Conservation (phyloP, 345 rosid genomes). For the Rhizophora mangle region DNA sequence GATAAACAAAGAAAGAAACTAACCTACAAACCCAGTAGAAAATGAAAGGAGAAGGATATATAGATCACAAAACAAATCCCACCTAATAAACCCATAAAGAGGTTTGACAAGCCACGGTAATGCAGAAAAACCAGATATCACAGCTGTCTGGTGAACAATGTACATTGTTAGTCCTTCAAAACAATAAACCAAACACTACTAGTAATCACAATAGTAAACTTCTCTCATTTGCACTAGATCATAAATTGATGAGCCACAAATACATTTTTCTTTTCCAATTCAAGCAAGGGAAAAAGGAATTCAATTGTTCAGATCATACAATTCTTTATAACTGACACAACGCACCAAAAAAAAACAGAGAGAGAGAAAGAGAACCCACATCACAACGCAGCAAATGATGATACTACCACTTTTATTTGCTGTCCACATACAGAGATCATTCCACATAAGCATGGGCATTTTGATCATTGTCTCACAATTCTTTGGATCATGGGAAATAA, state of each 20-base stretch:
- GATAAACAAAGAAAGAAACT: slow-evolving; percentile 11
- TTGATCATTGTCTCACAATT: no score
- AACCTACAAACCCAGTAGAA: background rate
- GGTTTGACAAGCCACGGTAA: slow-evolving; percentile 98
- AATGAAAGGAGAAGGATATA: background rate
- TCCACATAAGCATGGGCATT: background rate
- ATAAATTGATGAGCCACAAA: background rate
- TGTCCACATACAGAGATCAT: no score
- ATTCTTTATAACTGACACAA: no score
- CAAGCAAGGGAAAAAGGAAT: no score
- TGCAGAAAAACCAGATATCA: slow-evolving; percentile 84
- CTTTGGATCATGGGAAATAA: background rate
- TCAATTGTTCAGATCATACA: no score
- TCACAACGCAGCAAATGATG: no score
- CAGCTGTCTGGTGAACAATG: slow-evolving; percentile 88
- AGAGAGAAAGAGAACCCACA: no score
- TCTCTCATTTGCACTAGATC: background rate
- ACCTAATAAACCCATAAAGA: slow-evolving; percentile 92
- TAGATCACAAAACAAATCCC: slow-evolving; percentile 12
- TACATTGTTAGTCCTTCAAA: slow-evolving; percentile 44
- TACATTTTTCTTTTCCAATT: no score
- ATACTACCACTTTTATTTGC: no score
- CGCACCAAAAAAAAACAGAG: no score
- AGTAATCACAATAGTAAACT: background rate
- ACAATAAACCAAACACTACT: background rate